Evolutionary conservation across 176 grass and related monocot species (phyloP), one percentile per base, ranked within the genome.

Genomic region (Oryza coarctata): DNA sequence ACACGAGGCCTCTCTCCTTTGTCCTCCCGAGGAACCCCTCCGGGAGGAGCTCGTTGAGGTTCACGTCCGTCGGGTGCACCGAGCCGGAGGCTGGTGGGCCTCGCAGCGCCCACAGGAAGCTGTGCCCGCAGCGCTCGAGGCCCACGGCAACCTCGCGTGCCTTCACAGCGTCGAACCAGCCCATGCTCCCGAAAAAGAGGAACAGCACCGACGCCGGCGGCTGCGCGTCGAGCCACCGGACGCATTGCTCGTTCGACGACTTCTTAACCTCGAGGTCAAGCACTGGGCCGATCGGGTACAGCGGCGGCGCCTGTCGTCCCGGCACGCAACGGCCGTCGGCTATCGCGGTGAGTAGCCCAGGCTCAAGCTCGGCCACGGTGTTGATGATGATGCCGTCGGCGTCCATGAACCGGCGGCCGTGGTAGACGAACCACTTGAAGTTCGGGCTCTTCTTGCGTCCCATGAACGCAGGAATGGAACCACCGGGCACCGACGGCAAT

Each of bases 181-280:
- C 84, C 77, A 77, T 17, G 85, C 92, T 94, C 13, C 89, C 89
- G 72, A 94, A 90, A 79, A 81, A 92, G 33, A 94, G 84, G 61
- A 89, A 85, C 14, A 89, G 63, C 63, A 94, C 89, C 26, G 89
- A 94, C 39, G 71, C 80, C 44, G 4, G 68, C 0, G 92, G 89
- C 65, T 92, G 87, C 61, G 22, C 45, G 76, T 94, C 78, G 0
- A 94, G 85, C 92, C 89, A 94, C 71, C 35, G 66, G 18, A 91
- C 13, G 72, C 86, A 91, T 29, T 31, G 31, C 61, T 79, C 77
- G 8, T 20, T 3, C 58, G 71, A 68, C 35, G 71, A 30, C 25
- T 14, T 0, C 50, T 40, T 40, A 1, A 0, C 47, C 2, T 6
- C 62, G 22, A 75, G 40, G 57, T 60, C 58, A 31, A 83, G 39